Evolutionary conservation across 495 filamentous ascomycete genomes (phyloP), one percentile per base, ranked within the genome.

Genomic region (Tuber calosporum): DNA sequence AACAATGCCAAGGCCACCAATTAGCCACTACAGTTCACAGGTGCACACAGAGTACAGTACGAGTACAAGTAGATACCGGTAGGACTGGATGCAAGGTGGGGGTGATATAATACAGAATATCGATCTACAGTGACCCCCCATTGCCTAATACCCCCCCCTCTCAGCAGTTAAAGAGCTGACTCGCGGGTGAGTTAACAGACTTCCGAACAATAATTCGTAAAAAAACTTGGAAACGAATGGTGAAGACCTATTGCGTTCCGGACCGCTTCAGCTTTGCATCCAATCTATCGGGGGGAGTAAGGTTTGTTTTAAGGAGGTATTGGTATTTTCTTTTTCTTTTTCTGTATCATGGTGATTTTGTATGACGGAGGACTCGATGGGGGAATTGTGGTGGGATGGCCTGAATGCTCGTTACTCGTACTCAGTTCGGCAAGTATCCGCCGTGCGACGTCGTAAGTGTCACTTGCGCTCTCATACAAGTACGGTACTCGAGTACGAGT

Each of bases 361-460:
- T 58, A 62, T 62, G 53, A 62, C 53, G 53, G 11, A 62, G 53
- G 26, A 62, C n/a, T 13, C 30, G 53, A 62, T 62, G 53, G 26
- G n/a, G 9, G 53, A 62, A 62, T 62, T n/a, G 53, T 15, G 53
- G 53, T 30, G n/a, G 53, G 53, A 15, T 66, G 68, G 73, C 43
- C 69, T 75, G 68, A 70, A 70, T 43, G 30, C 70, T 73, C 69
- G 68, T 58, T 67, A 74, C 37, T 6, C 2, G 37, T 68, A 62
- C 70, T 68, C 66, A 62, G 67, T 70, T 77, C 70, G 74, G 70
- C 66, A 73, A 69, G 69, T 26, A 48, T 68, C 75, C 75, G 74
- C 41, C 70, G 74, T 78, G 74, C 77, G 77, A 77, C 76, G 70
- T 77, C 73, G 38, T 62, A 70, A 72, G 34, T 73, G 67, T 76